Evolutionary conservation across 116 monocot genomes (phyloP).

Genomic region (Iris pallida): DNA sequence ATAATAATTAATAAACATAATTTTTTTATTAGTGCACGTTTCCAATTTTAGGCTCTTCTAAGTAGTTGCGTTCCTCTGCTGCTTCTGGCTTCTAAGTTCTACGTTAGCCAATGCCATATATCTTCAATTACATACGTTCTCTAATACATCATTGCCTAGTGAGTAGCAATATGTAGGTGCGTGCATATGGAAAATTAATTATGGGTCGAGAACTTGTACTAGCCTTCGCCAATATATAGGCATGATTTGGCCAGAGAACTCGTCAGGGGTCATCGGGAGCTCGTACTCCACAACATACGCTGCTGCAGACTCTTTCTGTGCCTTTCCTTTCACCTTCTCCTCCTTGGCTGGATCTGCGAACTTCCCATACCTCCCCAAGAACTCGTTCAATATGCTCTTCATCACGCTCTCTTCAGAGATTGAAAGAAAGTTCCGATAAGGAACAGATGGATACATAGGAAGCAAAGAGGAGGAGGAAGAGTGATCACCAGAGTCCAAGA

Average conservation of each 20-base stretch:
- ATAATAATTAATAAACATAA: too few species aligned
- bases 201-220: neutral
- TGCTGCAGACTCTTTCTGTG: constrained; percentile 56
- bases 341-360: constrained; percentile 52
- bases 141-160: too few species aligned
- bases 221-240: constrained; percentile 52
- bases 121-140: too few species aligned
- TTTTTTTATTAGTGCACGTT: too few species aligned
- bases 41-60: too few species aligned
- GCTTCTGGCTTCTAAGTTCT: too few species aligned
- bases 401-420: constrained; percentile 44
- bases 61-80: too few species aligned
- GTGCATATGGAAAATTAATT: neutral
- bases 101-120: too few species aligned
- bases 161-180: too few species aligned
- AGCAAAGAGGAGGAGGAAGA: neutral
- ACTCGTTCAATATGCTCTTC: constrained; percentile 44
- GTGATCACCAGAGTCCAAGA: constrained; percentile 49
- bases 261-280: constrained; percentile 48
- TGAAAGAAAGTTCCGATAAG: neutral
- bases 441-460: neutral
- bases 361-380: constrained; percentile 55
- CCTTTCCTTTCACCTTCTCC: constrained; percentile 52
- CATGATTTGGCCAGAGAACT: constrained; percentile 45
- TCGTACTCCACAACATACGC: constrained; percentile 58